A percentile compares a stretch with the other conserved stretches of the same genome.
phyloP scores from a whole-genome alignment of 2,329 filamentous ascomycete genomes.

The Ramichloridium luteum region DNA sequence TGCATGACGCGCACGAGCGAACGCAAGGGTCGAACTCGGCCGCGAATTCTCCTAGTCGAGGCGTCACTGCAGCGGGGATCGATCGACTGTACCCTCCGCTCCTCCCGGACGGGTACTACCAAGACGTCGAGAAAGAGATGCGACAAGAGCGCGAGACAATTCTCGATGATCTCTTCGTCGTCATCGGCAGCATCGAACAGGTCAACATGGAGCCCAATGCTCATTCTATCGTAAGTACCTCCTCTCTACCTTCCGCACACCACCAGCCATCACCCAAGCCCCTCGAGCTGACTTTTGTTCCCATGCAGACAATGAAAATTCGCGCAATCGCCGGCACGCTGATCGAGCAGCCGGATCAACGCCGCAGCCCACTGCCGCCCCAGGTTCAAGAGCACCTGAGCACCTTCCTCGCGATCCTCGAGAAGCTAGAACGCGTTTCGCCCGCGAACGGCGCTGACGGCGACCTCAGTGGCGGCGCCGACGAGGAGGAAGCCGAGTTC shows the following conservation, averaged over 20 bases:
- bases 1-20: slow-evolving; percentile 50
- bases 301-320: slow-evolving; percentile 60
- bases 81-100: slow-evolving; percentile 22
- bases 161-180: slow-evolving; percentile 62
- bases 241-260: slow-evolving; percentile 1
- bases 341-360: slow-evolving; percentile 47
- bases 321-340: slow-evolving; percentile 72
- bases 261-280: slow-evolving; percentile 1
- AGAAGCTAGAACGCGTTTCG: slow-evolving; percentile 57
- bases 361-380: slow-evolving; percentile 40
- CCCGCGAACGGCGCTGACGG: slow-evolving; percentile 26
- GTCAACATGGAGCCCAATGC: slow-evolving; percentile 69
- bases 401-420: slow-evolving; percentile 61
- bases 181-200: slow-evolving; percentile 67
- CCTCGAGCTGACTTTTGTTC: neutral
- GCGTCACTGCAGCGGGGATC: slow-evolving; percentile 26
- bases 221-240: slow-evolving; percentile 46
- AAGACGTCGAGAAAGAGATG: slow-evolving; percentile 52
- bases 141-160: slow-evolving; percentile 67
- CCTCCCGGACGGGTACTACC: slow-evolving; percentile 23
- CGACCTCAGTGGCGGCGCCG: slow-evolving; percentile 43
- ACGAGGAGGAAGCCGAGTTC: slow-evolving; percentile 64
- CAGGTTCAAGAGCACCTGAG: slow-evolving; percentile 60
- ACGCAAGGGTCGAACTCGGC: slow-evolving; percentile 29
- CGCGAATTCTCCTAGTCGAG: slow-evolving; percentile 23